Evolutionary conservation across 169 alveolate genomes (phyloP), one percentile per base, ranked within the genome.

Genomic region (Cystoisospora suis): DNA sequence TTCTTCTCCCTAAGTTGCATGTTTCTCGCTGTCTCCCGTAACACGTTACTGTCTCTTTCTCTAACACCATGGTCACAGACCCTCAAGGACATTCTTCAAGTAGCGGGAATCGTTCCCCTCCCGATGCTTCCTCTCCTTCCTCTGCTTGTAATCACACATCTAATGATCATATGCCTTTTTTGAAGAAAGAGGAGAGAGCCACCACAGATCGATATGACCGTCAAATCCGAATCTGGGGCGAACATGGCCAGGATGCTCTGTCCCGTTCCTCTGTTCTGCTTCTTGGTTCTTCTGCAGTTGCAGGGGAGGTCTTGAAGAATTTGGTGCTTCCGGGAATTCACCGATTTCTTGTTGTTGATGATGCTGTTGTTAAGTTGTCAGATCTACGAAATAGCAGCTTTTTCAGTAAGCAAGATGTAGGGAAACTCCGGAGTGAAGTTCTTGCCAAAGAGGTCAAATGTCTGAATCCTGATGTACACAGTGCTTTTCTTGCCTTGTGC

Each of bases 241-340:
- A 92, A 23, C 95, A 96, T 75, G 98, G 99, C 29, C 95, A 97
- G 89, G 90, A 91, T 49, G 81, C 87, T 23, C 94, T 96, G 3
- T 53, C 90, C 32, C 90, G 93, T 4, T 80, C 97, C 17, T 81
- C 81, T n/a, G 92, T 97, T n/a, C 94, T 95, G 20, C 88, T 95
- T n/a, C 87, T 97, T 61, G 95, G 94, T 34, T 93, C 97, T 34
- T 93, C 92, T 46, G 95, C 97, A 1, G 47, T 90, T 15, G 96
- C 97, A 0, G 94, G 96, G 2, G 99, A 97, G 91, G 94, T 96
- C 9, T 92, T 97, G 3, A 96, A 96, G 87, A 96, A 96, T 87
- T 92, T 96, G 44, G 95, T 97, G 34, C 93, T 97, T 75, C 98
- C 98, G 58, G 98, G 97, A 7, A 91, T 96, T 29, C 96, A 97